A percentile compares a stretch with the other conserved stretches of the same genome.
phyloP scores from a whole-genome alignment of 495 filamentous ascomycete species.

The Neurospora intermedia region DNA sequence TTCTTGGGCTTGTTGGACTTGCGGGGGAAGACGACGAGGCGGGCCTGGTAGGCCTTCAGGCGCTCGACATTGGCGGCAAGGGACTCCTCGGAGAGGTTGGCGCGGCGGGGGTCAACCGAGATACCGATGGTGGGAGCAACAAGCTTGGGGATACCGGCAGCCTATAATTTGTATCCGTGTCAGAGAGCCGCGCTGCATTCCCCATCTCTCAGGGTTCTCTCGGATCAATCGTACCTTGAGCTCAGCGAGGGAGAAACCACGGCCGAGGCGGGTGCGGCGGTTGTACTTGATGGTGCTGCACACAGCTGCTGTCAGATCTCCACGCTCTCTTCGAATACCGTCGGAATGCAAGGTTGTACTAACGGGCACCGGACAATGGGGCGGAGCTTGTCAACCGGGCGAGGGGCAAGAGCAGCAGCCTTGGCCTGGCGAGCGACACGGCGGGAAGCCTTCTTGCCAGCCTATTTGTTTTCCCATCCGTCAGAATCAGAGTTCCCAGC shows the following conservation, averaged over 20 bases:
- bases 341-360: constrained; percentile 8
- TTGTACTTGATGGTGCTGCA: constrained; percentile 74
- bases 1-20: constrained; percentile 85
- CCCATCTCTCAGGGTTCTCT: background rate
- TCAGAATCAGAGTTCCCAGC: constrained; percentile 19
- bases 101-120: constrained; percentile 87
- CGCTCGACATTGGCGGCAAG: constrained; percentile 89
- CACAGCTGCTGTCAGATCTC: constrained; percentile 21
- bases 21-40: constrained; percentile 95
- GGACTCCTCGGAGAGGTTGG: constrained; percentile 90
- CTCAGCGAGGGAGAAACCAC: constrained; percentile 94
- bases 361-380: constrained; percentile 86
- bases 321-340: background rate
- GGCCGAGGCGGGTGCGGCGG: constrained; percentile 89
- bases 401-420: constrained; percentile 87
- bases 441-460: constrained; percentile 85
- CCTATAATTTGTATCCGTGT: constrained; percentile 39
- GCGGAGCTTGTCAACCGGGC: constrained; percentile 92
- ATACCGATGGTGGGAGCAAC: constrained; percentile 93
- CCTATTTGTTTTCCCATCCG: constrained; percentile 47
- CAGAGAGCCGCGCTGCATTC: background rate
- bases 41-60: constrained; percentile 88
- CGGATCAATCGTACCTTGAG: constrained; percentile 64
- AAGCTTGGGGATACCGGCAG: constrained; percentile 90
- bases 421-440: constrained; percentile 82